Conservation (phyloP, 1,139 yeast genomes). For the Meyerozyma sp. region DNA sequence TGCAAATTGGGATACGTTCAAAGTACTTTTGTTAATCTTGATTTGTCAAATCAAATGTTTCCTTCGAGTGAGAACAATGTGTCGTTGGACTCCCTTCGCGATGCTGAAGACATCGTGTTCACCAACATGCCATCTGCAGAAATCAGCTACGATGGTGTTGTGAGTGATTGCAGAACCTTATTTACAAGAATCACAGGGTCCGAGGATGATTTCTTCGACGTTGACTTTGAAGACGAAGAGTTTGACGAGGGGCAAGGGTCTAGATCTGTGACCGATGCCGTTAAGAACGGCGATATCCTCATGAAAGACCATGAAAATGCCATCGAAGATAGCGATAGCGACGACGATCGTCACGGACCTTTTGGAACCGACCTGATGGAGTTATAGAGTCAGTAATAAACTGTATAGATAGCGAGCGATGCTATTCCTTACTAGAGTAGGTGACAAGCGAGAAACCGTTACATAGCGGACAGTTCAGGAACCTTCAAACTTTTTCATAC, state of each 20-base stretch:
- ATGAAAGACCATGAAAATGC: conserved; percentile 28
- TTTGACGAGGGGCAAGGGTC: conserved; percentile 10
- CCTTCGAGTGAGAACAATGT: conserved; percentile 28
- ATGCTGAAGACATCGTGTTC: conserved; percentile 48
- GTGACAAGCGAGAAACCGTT: too few species aligned
- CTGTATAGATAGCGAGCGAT: not conserved
- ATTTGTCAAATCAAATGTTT: conserved; percentile 34
- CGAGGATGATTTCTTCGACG: conserved; percentile 92
- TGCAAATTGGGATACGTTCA: conserved; percentile 82
- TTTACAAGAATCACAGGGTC: conserved; percentile 82
- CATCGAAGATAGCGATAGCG: conserved; percentile 36
- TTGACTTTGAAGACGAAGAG: conserved; percentile 92
- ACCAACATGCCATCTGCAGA: conserved; percentile 76
- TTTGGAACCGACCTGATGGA: conserved; percentile 71
- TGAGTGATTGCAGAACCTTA: conserved; percentile 72
- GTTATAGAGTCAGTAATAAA: conserved; percentile 22
- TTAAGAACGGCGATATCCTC: conserved; percentile 5
- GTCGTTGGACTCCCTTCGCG: conserved; percentile 23
- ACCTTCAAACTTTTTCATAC: too few species aligned
- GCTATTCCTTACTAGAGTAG: too few species aligned
- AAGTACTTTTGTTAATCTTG: conserved; percentile 46
- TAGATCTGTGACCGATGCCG: conserved; percentile 3
- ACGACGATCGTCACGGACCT: conserved; percentile 46
- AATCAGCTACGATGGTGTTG: conserved; percentile 83
- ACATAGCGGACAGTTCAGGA: too few species aligned